phyloP scores from a whole-genome alignment of 148 eudicot species.

The Silene uniflora region DNA sequence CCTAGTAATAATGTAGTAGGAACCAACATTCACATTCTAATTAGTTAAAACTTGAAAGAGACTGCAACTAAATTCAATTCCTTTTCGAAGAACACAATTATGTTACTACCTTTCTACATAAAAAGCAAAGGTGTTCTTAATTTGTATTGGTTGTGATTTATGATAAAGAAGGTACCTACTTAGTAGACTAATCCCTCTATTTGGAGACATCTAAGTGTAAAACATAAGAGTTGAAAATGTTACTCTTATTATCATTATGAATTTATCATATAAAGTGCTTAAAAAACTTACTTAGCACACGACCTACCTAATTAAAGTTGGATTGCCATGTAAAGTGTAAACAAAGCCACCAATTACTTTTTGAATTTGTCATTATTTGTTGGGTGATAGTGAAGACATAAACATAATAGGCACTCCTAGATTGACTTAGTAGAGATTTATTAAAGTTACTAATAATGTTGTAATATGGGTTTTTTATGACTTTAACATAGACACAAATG shows the following conservation, averaged over 20 bases:
- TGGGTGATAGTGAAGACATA: conserved; percentile 21
- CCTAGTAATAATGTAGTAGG: background rate
- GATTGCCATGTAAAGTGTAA: conserved; percentile 22
- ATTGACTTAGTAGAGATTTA: background rate
- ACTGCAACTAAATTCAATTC: background rate
- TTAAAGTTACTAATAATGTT: too few relatives aligned
- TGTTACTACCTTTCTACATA: background rate
- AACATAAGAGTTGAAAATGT: background rate
- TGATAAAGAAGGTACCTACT: conserved; percentile 8
- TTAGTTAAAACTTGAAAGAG: background rate
- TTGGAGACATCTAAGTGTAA: conserved; percentile 12
- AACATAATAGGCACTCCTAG: background rate
- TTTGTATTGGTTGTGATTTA: background rate
- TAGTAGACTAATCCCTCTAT: conserved; percentile 22
- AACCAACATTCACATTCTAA: background rate
- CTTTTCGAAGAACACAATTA: background rate
- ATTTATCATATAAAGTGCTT: background rate
- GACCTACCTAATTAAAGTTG: conserved; percentile 34
- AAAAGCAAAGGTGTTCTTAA: background rate
- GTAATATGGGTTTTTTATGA: too few relatives aligned
- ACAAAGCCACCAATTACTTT: conserved; percentile 23
- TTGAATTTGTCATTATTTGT: conserved; percentile 14
- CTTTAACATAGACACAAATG: too few relatives aligned
- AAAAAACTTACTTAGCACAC: background rate
- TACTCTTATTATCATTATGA: background rate